Evolutionary conservation across 768 basidiomycete genomes (phyloP).

Genomic region (Hydnomerulius pinastri): DNA sequence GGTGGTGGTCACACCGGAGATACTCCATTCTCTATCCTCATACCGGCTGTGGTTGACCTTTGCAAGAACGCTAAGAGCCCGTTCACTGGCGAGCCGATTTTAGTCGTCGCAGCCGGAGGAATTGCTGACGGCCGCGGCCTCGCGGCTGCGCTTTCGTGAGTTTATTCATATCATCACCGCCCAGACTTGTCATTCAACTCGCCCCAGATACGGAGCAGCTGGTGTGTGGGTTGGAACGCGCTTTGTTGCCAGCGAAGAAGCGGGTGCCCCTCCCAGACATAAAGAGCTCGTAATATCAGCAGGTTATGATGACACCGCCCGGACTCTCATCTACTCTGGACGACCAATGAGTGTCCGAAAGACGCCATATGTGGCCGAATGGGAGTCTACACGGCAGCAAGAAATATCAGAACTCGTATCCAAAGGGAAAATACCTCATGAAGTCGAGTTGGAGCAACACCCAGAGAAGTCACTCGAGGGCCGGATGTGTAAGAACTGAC

Average conservation of each 20-base stretch:
- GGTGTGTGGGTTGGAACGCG: slow-evolving; percentile 90
- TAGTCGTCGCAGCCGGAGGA: slow-evolving; percentile 84
- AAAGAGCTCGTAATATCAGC: slow-evolving; percentile 68
- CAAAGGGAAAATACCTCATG: slow-evolving; percentile 74
- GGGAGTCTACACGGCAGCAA: slow-evolving; percentile 63
- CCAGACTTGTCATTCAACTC: background rate
- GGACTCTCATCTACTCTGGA: slow-evolving; percentile 75
- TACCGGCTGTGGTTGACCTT: slow-evolving; percentile 81
- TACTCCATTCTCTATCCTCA: slow-evolving; percentile 76
- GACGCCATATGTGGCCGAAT: slow-evolving; percentile 76
- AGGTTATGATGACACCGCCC: slow-evolving; percentile 72
- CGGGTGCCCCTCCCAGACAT: slow-evolving; percentile 74
- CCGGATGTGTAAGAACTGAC: slow-evolving; percentile 50
- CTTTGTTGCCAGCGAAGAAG: slow-evolving; percentile 81
- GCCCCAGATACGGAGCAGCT: slow-evolving; percentile 69
- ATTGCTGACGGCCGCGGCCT: slow-evolving; percentile 83
- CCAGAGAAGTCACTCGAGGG: slow-evolving; percentile 68
- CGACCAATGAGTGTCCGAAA: slow-evolving; percentile 81
- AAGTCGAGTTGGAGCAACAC: slow-evolving; percentile 65
- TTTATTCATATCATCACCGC: background rate
- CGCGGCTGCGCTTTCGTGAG: slow-evolving; percentile 70
- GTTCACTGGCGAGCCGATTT: slow-evolving; percentile 72
- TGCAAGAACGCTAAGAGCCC: slow-evolving; percentile 70
- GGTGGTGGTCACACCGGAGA: slow-evolving; percentile 91
- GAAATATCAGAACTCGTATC: slow-evolving; percentile 62